phyloP scores from a whole-genome alignment of 805 yeast species.

The baker's yeast (Saccharomyces cerevisiae) region DNA sequence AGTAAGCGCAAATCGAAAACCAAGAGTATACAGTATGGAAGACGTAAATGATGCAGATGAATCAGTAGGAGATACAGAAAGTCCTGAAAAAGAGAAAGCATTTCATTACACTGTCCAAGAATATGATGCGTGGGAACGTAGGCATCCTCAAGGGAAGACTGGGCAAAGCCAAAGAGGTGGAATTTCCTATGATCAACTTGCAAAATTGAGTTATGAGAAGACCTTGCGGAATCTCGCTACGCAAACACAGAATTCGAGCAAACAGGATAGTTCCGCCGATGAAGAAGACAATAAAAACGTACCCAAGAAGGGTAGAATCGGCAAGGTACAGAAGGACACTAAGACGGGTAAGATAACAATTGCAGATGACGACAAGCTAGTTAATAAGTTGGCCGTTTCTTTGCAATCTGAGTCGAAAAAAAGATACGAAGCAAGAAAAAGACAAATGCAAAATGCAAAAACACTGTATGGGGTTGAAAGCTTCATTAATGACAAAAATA shows the following conservation, averaged over 20 bases:
- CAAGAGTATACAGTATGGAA: slow-evolving; percentile 21
- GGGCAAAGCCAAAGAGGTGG: slow-evolving; percentile 3
- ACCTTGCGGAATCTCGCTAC: not conserved
- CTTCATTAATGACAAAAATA: slow-evolving; percentile 26
- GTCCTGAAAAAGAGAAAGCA: not conserved
- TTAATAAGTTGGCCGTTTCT: slow-evolving; percentile 14
- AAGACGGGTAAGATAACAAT: slow-evolving; percentile 10
- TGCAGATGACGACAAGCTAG: slow-evolving; percentile 14
- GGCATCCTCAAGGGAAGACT: slow-evolving; percentile 3
- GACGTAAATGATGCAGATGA: slow-evolving; percentile 3
- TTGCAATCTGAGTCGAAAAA: slow-evolving; percentile 16
- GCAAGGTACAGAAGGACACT: slow-evolving; percentile 5
- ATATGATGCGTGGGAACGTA: slow-evolving; percentile 19
- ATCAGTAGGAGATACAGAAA: not conserved
- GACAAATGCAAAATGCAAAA: slow-evolving; percentile 7
- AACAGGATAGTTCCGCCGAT: slow-evolving; percentile 8
- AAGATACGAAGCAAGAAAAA: slow-evolving; percentile 14
- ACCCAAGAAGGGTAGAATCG: not conserved
- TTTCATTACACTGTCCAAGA: slow-evolving; percentile 17
- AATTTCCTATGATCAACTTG: slow-evolving; percentile 14
- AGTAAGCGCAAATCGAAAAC: slow-evolving; percentile 10
- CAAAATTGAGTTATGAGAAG: slow-evolving; percentile 26
- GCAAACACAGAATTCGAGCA: slow-evolving; percentile 5
- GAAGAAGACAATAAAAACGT: not conserved
- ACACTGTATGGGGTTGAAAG: slow-evolving; percentile 9